A percentile compares a stretch with the other conserved stretches of the same genome.
These are phyloP conservation scores for Xerocomus brunneocitrinus DNA, from an alignment of 768 basidiomycete species.

Conservation along the genomic window DNA sequence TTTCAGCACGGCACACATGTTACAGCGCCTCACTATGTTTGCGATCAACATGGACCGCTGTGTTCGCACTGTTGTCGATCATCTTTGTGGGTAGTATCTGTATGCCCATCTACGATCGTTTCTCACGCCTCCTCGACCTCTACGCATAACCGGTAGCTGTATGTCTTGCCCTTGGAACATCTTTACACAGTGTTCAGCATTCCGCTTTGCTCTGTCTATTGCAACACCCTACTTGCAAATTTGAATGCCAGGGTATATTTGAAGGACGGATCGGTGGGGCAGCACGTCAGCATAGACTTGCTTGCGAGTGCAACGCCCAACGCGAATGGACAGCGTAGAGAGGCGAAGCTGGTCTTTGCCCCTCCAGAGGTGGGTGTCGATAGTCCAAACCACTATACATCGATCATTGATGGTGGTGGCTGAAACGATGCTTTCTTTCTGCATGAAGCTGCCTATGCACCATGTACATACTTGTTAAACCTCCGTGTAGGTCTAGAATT, in stretches of 20 bases:
- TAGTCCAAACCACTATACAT: not conserved
- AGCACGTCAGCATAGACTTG: not conserved
- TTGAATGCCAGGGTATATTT: not conserved
- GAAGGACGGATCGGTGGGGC: not conserved
- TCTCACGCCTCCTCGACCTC: not conserved
- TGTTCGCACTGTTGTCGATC: constrained; percentile 36
- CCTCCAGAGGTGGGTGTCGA: not conserved
- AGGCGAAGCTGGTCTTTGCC: not conserved
- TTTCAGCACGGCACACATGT: not conserved
- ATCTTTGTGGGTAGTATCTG: not conserved
- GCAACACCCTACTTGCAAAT: not conserved
- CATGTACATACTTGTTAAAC: no score
- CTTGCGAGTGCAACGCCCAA: not conserved
- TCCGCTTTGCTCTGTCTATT: not conserved
- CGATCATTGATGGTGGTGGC: not conserved
- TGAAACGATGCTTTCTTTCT: no score
- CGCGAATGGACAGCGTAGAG: not conserved
- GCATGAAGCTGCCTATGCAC: no score
- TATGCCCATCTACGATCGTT: not conserved
- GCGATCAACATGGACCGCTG: constrained; percentile 38
- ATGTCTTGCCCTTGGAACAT: not conserved
- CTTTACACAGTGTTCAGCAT: not conserved
- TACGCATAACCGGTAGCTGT: not conserved
- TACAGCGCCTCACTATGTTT: constrained; percentile 1
- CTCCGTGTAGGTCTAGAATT: no score